Conservation (phyloP, 106 monocot species). For the Dactylorhiza incarnata region DNA sequence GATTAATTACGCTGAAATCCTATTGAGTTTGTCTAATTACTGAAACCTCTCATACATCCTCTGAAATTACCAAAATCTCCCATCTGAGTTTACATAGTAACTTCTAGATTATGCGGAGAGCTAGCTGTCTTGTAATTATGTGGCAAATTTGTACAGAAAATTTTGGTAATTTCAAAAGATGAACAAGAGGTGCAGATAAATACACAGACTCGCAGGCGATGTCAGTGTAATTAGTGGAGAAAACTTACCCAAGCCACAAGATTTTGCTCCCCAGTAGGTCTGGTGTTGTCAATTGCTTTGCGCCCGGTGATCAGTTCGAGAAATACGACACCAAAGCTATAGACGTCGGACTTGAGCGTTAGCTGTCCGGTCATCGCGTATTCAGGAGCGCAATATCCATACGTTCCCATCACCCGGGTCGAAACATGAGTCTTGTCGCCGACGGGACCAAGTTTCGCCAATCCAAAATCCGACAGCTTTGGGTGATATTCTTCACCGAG, state of each 20-base stretch:
- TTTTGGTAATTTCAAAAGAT: too few species aligned
- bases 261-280: slow-evolving; percentile 21
- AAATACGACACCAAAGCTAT: slow-evolving; percentile 31
- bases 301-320: slow-evolving; percentile 25
- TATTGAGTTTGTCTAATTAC: too few species aligned
- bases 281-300: slow-evolving; percentile 20
- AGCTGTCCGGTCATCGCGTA: slow-evolving; percentile 36
- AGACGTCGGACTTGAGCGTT: slow-evolving; percentile 27
- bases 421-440: slow-evolving; percentile 32
- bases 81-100: too few species aligned
- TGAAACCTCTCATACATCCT: too few species aligned
- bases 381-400: slow-evolving; percentile 33
- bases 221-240: background rate
- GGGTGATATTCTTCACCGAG: slow-evolving; percentile 27
- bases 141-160: too few species aligned
- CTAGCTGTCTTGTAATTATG: too few species aligned
- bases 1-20: too few species aligned
- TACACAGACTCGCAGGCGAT: background rate
- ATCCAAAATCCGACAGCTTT: slow-evolving; percentile 30
- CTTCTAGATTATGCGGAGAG: too few species aligned
- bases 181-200: background rate
- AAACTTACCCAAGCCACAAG: slow-evolving; percentile 26
- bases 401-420: slow-evolving; percentile 27
- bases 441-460: slow-evolving; percentile 29
- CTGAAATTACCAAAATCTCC: too few species aligned